Base-by-base conservation (phyloP, 2,329 filamentous ascomycete species). In the Ophiostoma sp. region DNA sequence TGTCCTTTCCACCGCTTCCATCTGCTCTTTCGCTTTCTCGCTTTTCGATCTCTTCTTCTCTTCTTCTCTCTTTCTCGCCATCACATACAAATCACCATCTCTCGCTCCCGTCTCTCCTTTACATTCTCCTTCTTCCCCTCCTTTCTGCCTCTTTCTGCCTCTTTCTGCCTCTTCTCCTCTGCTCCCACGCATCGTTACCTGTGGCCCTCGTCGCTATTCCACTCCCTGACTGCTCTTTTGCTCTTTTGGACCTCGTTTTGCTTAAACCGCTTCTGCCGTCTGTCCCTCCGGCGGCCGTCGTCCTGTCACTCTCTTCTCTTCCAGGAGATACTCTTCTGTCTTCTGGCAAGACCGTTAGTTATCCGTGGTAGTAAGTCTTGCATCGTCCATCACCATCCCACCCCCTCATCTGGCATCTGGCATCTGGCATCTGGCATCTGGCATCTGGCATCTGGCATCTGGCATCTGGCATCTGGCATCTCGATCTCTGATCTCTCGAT, bases 111-210 rank as follows among this genome's bases (percentile, higher is more conserved):
- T 44, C 18, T 4, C n/a, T 55, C 49, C n/a, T 41, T 18, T 9
- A 55, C 49, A 27, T 18, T 27, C 49, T 55, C 55, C 47, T 66
- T 42, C 63, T 42, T 42, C 62, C 40, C 68, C 40, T 58, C 65
- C 52, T 67, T 69, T 64, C 47, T 63, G 65, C 67, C 58, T 18
- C 52, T 67, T 69, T 64, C 47, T 63, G 65, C 67, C 58, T 18
- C 58, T 11, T 63, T 63, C 42, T 63, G 42, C 42, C 60, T 63
- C 60, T 18, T 42, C 60, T 27, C 27, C 27, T 63, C 41, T 41
- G 14, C 18, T 36, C 52, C 36, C 52, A 27, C 27, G 38, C 36
- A 41, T 41, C 58, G 58, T 41, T n/a, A 27, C 27, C 27, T 27
- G 16, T 40, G 38, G 60, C 40, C 40, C n/a, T 42, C n/a, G 38